Percentiles rank a stretch among this genome's conserved stretches.
phyloP scores from a whole-genome alignment of 2,329 filamentous ascomycete species.

The Botrytis squamosa region DNA sequence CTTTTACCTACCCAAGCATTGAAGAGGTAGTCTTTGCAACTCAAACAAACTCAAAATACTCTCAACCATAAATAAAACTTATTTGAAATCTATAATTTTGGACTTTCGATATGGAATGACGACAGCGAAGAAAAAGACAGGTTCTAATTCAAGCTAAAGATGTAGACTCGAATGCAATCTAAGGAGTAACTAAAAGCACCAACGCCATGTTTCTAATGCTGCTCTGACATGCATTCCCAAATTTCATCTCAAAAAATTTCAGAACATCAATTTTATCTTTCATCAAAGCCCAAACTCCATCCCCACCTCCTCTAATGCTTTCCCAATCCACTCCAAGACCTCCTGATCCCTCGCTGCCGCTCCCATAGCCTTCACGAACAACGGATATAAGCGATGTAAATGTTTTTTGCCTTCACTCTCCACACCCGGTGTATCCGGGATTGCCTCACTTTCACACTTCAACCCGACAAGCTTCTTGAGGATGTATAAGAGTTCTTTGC shows the following conservation, averaged over 20 bases:
- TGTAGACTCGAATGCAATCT: neutral
- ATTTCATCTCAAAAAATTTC: conserved; percentile 13
- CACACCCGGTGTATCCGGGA: conserved; percentile 56
- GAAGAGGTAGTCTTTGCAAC: conserved; percentile 12
- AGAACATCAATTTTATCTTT: neutral
- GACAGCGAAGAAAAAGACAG: neutral
- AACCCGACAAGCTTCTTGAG: conserved; percentile 66
- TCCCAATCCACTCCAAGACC: conserved; percentile 56
- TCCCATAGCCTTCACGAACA: conserved; percentile 64
- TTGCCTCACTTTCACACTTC: conserved; percentile 66
- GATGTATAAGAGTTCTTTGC: conserved; percentile 73
- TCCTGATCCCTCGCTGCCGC: conserved; percentile 62
- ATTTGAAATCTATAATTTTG: neutral
- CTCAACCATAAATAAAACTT: neutral
- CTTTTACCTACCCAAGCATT: neutral
- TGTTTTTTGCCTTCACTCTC: conserved; percentile 67
- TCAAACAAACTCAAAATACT: conserved; percentile 5
- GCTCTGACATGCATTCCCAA: neutral
- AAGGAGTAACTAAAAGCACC: neutral
- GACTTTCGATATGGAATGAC: neutral
- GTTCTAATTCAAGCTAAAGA: neutral
- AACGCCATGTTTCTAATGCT: neutral
- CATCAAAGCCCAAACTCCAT: conserved; percentile 47
- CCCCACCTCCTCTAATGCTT: conserved; percentile 62
- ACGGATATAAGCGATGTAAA: conserved; percentile 74